These are phyloP conservation scores for Thermothielavioides terrestris DNA, from an alignment of 495 filamentous ascomycete species.

Conservation along the genomic window DNA sequence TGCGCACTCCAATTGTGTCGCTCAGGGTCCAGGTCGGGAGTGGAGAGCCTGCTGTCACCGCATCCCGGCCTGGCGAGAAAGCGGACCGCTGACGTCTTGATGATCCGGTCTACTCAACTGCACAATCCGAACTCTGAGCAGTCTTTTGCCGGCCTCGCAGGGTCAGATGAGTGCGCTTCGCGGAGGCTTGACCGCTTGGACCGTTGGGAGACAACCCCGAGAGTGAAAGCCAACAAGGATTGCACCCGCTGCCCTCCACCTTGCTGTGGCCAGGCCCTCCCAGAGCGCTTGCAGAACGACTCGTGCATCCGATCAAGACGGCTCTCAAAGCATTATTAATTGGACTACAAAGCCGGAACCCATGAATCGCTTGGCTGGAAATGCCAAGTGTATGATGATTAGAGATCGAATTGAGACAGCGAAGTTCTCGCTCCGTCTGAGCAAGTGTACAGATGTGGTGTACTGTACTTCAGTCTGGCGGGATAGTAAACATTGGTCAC, in stretches of 20 bases:
- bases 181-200: constrained; percentile 1
- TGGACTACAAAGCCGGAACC: no score
- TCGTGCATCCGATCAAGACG: not conserved
- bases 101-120: not conserved
- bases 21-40: not conserved
- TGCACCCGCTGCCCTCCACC: constrained; percentile 1
- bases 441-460: no score
- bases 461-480: no score
- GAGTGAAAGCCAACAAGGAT: not conserved
- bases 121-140: not conserved
- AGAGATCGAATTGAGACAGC: no score
- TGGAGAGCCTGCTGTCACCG: not conserved
- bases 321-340: no score
- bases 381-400: no score
- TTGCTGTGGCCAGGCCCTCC: not conserved
- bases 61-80: no score
- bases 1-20: not conserved
- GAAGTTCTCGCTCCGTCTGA: no score
- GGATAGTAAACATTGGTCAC: not conserved
- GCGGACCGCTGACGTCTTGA: no score
- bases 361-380: no score
- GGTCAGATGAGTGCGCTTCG: not conserved
- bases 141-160: not conserved
- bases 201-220: not conserved
- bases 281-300: not conserved